These are phyloP conservation scores for Beauveria scarabaeidicola DNA, from an alignment of 2,329 filamentous ascomycete species.

Conservation along the genomic window DNA sequence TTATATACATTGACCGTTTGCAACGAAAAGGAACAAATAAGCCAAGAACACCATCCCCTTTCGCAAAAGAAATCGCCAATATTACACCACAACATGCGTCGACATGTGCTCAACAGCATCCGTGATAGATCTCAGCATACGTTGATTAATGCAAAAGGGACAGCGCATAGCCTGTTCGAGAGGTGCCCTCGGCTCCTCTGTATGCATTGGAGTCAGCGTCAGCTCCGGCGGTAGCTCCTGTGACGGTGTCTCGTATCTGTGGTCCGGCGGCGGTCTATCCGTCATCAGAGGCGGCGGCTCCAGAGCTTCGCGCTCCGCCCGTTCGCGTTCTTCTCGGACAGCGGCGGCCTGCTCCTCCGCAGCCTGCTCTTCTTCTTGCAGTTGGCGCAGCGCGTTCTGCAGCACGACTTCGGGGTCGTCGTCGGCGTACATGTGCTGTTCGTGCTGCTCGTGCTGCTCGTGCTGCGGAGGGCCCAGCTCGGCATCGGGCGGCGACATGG, in stretches of 20 bases:
- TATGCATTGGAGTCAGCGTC: constrained; percentile 47
- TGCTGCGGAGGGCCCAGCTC: constrained; percentile 15
- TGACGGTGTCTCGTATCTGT: constrained; percentile 26
- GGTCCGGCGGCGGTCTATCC: constrained; percentile 22
- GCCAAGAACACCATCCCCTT: not conserved
- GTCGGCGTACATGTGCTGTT: constrained; percentile 34
- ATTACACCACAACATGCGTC: constrained; percentile 49
- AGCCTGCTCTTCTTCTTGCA: constrained; percentile 51
- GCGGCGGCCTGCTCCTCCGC: constrained; percentile 49
- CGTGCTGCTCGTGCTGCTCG: constrained; percentile 17
- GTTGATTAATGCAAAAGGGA: constrained; percentile 53
- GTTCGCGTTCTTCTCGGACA: constrained; percentile 44
- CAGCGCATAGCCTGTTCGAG: constrained; percentile 46
- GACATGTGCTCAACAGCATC: constrained; percentile 56
- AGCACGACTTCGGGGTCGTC: constrained; percentile 51
- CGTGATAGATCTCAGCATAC: constrained; percentile 52
- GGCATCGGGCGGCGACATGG: constrained; percentile 1
- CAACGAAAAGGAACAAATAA: not conserved
- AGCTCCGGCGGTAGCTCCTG: constrained; percentile 34
- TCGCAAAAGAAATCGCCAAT: not conserved
- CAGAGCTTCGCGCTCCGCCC: constrained; percentile 32
- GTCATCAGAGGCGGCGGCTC: constrained; percentile 24
- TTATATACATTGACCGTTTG: not conserved
- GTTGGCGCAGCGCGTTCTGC: constrained; percentile 49
- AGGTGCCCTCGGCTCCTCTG: constrained; percentile 36